Evolutionary conservation across 2,329 filamentous ascomycete species (phyloP).

Genomic region (Akanthomyces uredinophilus): DNA sequence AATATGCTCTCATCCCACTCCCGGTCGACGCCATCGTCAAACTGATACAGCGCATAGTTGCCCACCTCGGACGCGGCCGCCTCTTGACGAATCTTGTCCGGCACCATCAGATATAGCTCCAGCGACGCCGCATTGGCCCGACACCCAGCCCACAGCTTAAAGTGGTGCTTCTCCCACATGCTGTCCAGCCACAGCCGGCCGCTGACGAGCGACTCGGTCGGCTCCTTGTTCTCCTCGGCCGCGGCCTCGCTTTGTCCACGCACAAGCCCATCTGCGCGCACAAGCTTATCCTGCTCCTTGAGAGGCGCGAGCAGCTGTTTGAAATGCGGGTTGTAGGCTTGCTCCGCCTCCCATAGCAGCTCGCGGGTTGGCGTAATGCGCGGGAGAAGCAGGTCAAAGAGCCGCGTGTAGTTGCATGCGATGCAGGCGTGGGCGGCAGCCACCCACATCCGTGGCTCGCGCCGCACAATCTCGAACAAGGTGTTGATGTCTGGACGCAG

Average conservation of each 20-base stretch:
- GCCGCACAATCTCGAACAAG: neutral
- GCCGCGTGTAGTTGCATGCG: neutral
- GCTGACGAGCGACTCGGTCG: too few relatives aligned
- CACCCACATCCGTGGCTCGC: neutral
- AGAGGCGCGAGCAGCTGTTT: too few relatives aligned
- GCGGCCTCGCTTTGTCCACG: too few relatives aligned
- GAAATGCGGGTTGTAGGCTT: too few relatives aligned
- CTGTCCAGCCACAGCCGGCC: neutral
- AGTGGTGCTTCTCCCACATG: neutral
- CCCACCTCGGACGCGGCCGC: neutral
- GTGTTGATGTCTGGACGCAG: neutral
- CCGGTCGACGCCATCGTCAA: too few relatives aligned
- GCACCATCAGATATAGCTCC: neutral
- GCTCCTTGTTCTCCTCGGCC: too few relatives aligned
- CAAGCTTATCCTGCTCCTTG: too few relatives aligned
- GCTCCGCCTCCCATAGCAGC: neutral
- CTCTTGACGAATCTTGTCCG: neutral
- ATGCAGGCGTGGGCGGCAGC: neutral
- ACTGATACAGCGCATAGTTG: too few relatives aligned
- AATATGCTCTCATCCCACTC: too few relatives aligned
- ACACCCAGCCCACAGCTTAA: neutral
- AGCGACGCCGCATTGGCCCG: neutral
- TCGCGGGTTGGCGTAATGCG: neutral
- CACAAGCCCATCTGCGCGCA: too few relatives aligned
- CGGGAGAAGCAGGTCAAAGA: neutral